Conservation (phyloP, 305 asterid genomes). For the Rubia peregrina region DNA sequence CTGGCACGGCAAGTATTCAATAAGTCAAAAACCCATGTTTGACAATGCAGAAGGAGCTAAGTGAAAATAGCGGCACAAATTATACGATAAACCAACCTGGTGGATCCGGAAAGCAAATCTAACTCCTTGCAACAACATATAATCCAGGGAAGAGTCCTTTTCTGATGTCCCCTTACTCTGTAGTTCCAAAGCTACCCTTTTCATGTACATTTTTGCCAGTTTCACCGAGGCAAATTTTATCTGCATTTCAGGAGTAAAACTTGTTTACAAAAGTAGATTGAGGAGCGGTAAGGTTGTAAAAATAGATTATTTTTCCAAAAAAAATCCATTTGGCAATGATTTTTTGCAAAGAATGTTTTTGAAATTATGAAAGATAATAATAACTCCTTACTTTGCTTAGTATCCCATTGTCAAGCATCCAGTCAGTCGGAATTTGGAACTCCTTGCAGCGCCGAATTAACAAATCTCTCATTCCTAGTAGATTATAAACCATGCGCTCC, state of each 20-base stretch:
- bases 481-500: conserved; percentile 66
- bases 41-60: neutral
- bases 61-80: neutral
- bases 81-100: conserved; percentile 49
- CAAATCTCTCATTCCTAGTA: conserved; percentile 71
- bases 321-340: neutral
- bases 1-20: neutral
- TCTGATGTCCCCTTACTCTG: conserved; percentile 67
- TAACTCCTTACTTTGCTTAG: conserved; percentile 58
- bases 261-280: neutral
- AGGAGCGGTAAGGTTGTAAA: neutral
- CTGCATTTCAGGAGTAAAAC: conserved; percentile 30
- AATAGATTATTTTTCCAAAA: neutral
- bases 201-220: conserved; percentile 85
- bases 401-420: conserved; percentile 87
- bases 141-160: conserved; percentile 85
- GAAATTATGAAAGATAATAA: neutral
- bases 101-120: conserved; percentile 93
- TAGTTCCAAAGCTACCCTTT: conserved; percentile 80
- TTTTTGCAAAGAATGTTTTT: no score
- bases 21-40: neutral
- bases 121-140: conserved; percentile 91
- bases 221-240: conserved; percentile 81
- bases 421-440: conserved; percentile 75
- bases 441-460: conserved; percentile 68